Percentiles rank a stretch among this genome's conserved stretches.
Evolutionary conservation across 1,139 yeast genomes (phyloP).

Genomic region (Pichia sp.): DNA sequence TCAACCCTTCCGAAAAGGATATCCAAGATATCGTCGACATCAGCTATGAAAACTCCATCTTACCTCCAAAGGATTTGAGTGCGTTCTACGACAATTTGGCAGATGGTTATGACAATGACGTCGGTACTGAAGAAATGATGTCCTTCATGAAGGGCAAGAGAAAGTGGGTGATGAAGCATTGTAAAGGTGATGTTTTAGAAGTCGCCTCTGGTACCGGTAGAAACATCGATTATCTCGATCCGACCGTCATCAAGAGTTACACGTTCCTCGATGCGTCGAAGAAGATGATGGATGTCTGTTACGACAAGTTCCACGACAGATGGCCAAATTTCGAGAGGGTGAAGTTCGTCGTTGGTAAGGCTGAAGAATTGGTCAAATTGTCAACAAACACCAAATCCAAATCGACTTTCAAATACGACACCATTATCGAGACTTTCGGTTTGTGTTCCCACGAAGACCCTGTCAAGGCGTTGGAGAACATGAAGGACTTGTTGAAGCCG

Average conservation of each 20-base stretch:
- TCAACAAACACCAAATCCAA: constrained; percentile 20
- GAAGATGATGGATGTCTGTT: constrained; percentile 83
- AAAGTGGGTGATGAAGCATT: constrained; percentile 76
- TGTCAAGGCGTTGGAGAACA: constrained; percentile 71
- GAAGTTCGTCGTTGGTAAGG: constrained; percentile 89
- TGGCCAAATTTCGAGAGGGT: constrained; percentile 69
- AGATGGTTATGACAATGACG: constrained; percentile 74
- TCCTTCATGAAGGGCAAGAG: constrained; percentile 83
- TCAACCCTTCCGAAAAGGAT: constrained; percentile 38
- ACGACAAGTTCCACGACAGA: constrained; percentile 64
- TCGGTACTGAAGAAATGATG: constrained; percentile 82
- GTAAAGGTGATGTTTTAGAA: constrained; percentile 86
- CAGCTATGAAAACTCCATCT: constrained; percentile 35
- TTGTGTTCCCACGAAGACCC: constrained; percentile 96
- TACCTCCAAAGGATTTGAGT: constrained; percentile 80
- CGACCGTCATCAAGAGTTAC: constrained; percentile 59
- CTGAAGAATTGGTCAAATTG: constrained; percentile 72
- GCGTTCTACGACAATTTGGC: constrained; percentile 80
- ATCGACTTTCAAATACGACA: constrained; percentile 65
- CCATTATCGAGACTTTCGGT: constrained; percentile 92
- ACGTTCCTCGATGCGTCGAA: constrained; percentile 84
- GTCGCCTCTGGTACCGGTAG: constrained; percentile 97
- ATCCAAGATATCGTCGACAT: constrained; percentile 38
- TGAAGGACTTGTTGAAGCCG: constrained; percentile 71
- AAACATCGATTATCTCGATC: constrained; percentile 72